phyloP scores from a whole-genome alignment of 2,329 filamentous ascomycete genomes.

The Pseudogymnoascus sp. region DNA sequence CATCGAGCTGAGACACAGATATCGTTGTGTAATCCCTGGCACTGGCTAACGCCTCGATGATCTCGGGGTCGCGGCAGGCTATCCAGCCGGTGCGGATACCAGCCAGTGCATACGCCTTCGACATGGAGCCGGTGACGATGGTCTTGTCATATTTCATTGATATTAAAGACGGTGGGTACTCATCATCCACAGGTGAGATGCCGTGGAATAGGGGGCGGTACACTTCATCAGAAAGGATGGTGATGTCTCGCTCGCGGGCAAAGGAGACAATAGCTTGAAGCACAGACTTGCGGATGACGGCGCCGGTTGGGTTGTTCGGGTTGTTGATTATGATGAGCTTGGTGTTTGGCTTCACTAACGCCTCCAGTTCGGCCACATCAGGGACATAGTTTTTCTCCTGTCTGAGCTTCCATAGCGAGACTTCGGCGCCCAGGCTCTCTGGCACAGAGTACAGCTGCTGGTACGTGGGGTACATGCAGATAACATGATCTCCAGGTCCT shows the following conservation, averaged over 20 bases:
- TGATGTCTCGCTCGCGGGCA: slow-evolving; percentile 55
- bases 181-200: slow-evolving; percentile 23
- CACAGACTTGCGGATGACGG: slow-evolving; percentile 54
- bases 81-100: slow-evolving; percentile 81
- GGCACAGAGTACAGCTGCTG: slow-evolving; percentile 77
- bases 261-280: slow-evolving; percentile 57
- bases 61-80: slow-evolving; percentile 53
- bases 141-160: slow-evolving; percentile 64
- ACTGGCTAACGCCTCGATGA: slow-evolving; percentile 57
- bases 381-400: slow-evolving; percentile 59
- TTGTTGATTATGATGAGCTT: slow-evolving; percentile 68
- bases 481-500: slow-evolving; percentile 69
- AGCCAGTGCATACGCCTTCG: slow-evolving; percentile 76
- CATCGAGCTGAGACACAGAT: slow-evolving; percentile 75
- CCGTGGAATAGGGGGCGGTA: slow-evolving; percentile 74
- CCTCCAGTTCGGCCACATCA: slow-evolving; percentile 57
- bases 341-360: slow-evolving; percentile 59
- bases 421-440: slow-evolving; percentile 64
- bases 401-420: slow-evolving; percentile 67
- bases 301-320: slow-evolving; percentile 76
- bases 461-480: slow-evolving; percentile 82
- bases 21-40: slow-evolving; percentile 81
- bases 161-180: slow-evolving; percentile 61
- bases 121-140: slow-evolving; percentile 72
- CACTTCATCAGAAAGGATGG: slow-evolving; percentile 70